phyloP scores from a whole-genome alignment of 78 protist genomes.

The Planoprotostelium fungivorum region DNA sequence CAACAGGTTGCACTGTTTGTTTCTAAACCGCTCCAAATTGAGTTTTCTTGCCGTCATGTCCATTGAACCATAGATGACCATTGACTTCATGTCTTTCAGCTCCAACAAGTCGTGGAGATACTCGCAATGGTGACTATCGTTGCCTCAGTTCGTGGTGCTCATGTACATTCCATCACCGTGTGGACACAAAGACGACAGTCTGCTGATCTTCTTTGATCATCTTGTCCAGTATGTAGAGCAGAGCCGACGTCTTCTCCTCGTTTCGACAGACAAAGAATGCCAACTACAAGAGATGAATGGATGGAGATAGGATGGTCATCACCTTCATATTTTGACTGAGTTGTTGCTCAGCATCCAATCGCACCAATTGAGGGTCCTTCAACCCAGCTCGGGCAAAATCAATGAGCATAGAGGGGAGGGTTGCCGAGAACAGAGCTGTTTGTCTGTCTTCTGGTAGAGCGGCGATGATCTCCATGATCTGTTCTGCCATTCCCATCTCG shows the following conservation, averaged over 20 bases:
- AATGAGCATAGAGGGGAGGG: constrained; percentile 89
- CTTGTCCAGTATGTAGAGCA: constrained; percentile 67
- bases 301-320: neutral
- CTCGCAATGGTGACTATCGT: constrained; percentile 6
- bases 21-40: constrained; percentile 78
- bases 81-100: neutral
- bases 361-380: constrained; percentile 78
- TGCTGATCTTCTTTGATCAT: constrained; percentile 30
- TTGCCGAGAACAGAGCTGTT: constrained; percentile 93
- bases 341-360: constrained; percentile 91
- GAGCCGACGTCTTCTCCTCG: constrained; percentile 78
- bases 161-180: constrained; percentile 85
- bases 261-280: constrained; percentile 51
- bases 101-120: neutral
- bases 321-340: constrained; percentile 45
- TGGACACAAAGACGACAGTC: constrained; percentile 90
- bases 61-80: constrained; percentile 86
- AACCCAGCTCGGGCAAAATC: constrained; percentile 89
- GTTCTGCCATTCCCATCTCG: constrained; percentile 95
- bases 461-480: constrained; percentile 75
- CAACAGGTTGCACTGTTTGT: constrained; percentile 35
- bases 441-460: constrained; percentile 78
- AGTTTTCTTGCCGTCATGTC: constrained; percentile 89
- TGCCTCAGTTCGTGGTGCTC: constrained; percentile 27
- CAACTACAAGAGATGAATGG: constrained; percentile 4